These are phyloP conservation scores for Canavalia ensiformis DNA, from an alignment of 306 rosid genomes.

Conservation along the genomic window DNA sequence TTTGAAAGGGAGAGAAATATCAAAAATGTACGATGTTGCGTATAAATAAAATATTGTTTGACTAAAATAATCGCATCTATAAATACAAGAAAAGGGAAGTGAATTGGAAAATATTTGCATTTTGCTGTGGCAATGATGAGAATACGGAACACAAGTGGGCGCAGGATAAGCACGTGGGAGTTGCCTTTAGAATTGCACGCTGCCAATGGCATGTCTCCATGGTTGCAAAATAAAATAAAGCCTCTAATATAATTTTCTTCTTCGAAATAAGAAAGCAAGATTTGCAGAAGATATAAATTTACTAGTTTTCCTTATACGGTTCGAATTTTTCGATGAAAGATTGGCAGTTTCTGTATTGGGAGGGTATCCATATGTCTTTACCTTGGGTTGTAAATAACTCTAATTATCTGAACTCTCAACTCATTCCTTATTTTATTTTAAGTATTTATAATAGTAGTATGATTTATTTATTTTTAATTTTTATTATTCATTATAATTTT, in stretches of 20 bases:
- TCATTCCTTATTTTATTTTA: constrained; percentile 36
- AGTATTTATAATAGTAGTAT: constrained; percentile 1
- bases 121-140: constrained; percentile 73
- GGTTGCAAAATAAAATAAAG: constrained; percentile 37
- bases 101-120: constrained; percentile 32
- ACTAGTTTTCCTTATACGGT: constrained; percentile 39
- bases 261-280: constrained; percentile 39
- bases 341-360: constrained; percentile 57
- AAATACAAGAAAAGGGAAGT: constrained; percentile 36
- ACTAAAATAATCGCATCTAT: constrained; percentile 58
- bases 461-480: neutral
- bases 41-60: constrained; percentile 69
- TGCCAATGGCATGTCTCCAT: constrained; percentile 61
- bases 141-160: constrained; percentile 68
- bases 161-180: constrained; percentile 93
- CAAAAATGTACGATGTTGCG: constrained; percentile 52
- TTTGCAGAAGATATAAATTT: constrained; percentile 29
- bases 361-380: constrained; percentile 43
- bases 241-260: constrained; percentile 49
- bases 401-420: constrained; percentile 22
- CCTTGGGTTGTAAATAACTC: constrained; percentile 40
- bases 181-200: constrained; percentile 82
- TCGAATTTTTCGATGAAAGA: constrained; percentile 54
- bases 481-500: neutral
- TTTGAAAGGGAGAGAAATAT: neutral